phyloP scores from a whole-genome alignment of 1,139 yeast species.

The Hemisphaericaspora xylofermentans region DNA sequence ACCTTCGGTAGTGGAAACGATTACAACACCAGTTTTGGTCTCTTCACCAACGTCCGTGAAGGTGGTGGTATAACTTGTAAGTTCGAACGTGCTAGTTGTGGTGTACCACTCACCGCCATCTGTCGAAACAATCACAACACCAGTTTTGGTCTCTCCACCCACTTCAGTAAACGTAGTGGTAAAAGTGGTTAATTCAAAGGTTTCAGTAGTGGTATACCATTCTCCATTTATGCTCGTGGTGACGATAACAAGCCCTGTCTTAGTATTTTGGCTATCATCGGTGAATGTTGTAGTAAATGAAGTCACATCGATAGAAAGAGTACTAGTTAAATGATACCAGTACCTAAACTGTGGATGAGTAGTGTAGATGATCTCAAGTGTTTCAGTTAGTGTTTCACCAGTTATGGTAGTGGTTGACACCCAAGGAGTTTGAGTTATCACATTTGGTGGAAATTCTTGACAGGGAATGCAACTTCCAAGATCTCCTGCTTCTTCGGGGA shows the following conservation, averaged over 20 bases:
- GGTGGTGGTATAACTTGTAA: no score
- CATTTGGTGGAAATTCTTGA: not conserved
- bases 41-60: no score
- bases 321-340: not conserved
- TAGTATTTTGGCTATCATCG: not conserved
- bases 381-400: not conserved
- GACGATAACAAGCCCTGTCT: not conserved
- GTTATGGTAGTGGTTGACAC: not conserved
- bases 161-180: constrained; percentile 13
- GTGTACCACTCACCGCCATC: constrained; percentile 6
- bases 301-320: no score
- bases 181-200: not conserved
- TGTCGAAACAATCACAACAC: constrained; percentile 10
- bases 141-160: constrained; percentile 9
- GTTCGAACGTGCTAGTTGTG: constrained; percentile 1
- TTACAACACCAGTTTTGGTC: no score
- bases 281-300: no score
- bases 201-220: not conserved
- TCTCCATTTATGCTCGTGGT: not conserved
- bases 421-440: not conserved
- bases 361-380: not conserved
- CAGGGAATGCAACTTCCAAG: not conserved
- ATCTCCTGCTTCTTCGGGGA: not conserved
- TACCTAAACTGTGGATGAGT: not conserved
- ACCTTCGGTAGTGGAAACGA: constrained; percentile 8